A percentile compares a stretch with the other conserved stretches of the same genome.
Conservation (phyloP, 2,329 filamentous ascomycete genomes). For the Pseudocercospora musae region DNA sequence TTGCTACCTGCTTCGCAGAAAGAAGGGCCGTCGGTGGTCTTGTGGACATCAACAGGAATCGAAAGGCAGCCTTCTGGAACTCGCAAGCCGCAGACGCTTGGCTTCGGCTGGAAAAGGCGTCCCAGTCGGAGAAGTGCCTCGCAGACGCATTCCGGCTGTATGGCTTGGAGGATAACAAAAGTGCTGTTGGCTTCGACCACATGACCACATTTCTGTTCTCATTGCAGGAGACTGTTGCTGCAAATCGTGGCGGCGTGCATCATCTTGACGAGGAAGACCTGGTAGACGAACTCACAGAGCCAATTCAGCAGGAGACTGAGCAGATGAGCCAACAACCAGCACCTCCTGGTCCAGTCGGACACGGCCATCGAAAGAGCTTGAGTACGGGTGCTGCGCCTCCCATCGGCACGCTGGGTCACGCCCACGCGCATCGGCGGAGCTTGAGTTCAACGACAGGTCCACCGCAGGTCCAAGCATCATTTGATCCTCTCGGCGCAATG, state of each 20-base stretch:
- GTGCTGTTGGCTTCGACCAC: constrained; percentile 44
- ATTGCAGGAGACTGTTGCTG: constrained; percentile 61
- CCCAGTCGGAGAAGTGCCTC: constrained; percentile 75
- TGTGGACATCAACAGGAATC: constrained; percentile 65
- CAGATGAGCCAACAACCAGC: constrained; percentile 29
- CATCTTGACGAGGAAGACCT: constrained; percentile 36
- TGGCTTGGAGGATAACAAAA: constrained; percentile 11
- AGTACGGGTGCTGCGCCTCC: constrained; percentile 32
- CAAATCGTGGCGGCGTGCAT: constrained; percentile 34
- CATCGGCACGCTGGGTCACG: constrained; percentile 13
- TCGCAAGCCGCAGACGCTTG: constrained; percentile 80
- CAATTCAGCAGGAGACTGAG: constrained; percentile 36
- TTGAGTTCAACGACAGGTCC: constrained; percentile 36
- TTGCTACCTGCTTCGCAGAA: constrained; percentile 78
- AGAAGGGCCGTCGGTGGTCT: constrained; percentile 63
- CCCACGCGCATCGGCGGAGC: constrained; percentile 43
- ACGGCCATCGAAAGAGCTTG: constrained; percentile 44
- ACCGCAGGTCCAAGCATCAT: constrained; percentile 19
- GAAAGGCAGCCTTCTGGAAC: constrained; percentile 89
- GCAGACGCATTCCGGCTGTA: constrained; percentile 63
- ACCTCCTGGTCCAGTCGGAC: constrained; percentile 10
- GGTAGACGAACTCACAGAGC: constrained; percentile 32
- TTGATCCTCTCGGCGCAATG: constrained; percentile 35
- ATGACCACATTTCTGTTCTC: constrained; percentile 64
- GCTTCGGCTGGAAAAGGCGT: constrained; percentile 71